A percentile compares a stretch with the other conserved stretches of the same genome.
Conservation (phyloP, 768 basidiomycete species). For the Mrakia gelida region DNA sequence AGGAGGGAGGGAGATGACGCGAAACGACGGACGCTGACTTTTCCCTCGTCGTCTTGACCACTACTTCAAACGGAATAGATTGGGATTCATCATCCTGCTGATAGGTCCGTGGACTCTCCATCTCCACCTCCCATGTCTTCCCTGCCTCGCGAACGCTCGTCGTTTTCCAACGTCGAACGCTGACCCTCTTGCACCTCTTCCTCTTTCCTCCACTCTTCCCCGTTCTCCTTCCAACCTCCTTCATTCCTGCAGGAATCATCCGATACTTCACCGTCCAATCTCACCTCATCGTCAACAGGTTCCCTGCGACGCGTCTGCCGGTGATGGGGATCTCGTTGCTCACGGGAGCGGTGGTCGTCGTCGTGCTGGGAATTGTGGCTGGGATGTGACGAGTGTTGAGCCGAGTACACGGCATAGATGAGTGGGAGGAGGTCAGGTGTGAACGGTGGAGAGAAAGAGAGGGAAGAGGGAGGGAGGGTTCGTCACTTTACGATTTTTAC, state of each 20-base stretch:
- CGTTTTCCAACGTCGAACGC: too few species aligned
- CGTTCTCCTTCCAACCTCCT: not conserved
- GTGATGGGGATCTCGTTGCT: constrained; percentile 6
- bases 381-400: not conserved
- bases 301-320: constrained; percentile 22
- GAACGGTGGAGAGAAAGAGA: too few species aligned
- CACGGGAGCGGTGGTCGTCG: constrained; percentile 16
- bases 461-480: too few species aligned
- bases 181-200: not conserved
- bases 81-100: constrained; percentile 30
- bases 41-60: not conserved
- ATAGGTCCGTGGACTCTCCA: constrained; percentile 26
- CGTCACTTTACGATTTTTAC: too few species aligned
- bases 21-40: not conserved
- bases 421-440: too few species aligned
- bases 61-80: not conserved
- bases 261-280: constrained; percentile 18
- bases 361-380: constrained; percentile 1
- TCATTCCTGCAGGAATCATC: not conserved
- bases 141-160: not conserved
- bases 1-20: not conserved
- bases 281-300: constrained; percentile 6
- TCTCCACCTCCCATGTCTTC: not conserved
- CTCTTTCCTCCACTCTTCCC: not conserved
- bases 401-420: too few species aligned